Evolutionary conservation across 2,329 filamentous ascomycete species (phyloP).

Genomic region (Cephalotrichum gorgonifer): DNA sequence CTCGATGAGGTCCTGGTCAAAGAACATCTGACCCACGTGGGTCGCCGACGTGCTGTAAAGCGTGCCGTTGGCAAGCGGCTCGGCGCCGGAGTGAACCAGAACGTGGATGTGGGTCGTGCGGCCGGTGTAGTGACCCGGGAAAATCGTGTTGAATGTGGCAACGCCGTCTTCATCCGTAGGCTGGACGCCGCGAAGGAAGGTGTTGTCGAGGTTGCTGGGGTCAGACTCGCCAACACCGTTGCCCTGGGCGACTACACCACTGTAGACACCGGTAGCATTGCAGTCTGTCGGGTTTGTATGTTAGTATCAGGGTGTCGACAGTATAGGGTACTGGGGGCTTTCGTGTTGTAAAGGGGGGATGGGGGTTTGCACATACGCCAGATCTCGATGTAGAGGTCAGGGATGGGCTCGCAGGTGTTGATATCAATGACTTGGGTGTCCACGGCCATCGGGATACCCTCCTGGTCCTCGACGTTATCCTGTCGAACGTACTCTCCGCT

Average conservation of each 20-base stretch:
- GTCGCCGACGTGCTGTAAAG: slow-evolving; percentile 36
- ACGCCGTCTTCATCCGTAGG: slow-evolving; percentile 27
- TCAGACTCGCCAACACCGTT: slow-evolving; percentile 20
- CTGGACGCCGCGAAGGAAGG: slow-evolving; percentile 29
- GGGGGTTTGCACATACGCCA: slow-evolving; percentile 18
- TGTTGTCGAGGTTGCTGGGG: slow-evolving; percentile 19
- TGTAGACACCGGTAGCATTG: slow-evolving; percentile 35
- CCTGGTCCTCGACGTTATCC: slow-evolving; percentile 28
- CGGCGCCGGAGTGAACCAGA: slow-evolving; percentile 20
- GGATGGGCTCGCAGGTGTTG: slow-evolving; percentile 27
- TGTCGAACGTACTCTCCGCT: slow-evolving; percentile 25
- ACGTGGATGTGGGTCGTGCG: slow-evolving; percentile 31
- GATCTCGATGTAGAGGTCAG: slow-evolving; percentile 27
- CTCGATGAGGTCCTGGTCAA: slow-evolving; percentile 44
- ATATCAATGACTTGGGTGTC: slow-evolving; percentile 33
- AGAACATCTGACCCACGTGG: slow-evolving; percentile 54
- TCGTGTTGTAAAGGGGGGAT: background rate
- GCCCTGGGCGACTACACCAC: slow-evolving; percentile 22
- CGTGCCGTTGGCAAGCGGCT: slow-evolving; percentile 36
- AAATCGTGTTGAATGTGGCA: slow-evolving; percentile 28
- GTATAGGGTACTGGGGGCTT: too few species aligned
- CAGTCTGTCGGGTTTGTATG: slow-evolving; percentile 13
- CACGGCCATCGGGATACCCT: slow-evolving; percentile 26
- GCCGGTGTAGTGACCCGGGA: slow-evolving; percentile 31
- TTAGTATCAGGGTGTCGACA: background rate